Conservation (phyloP, 805 yeast species). For the Wickerhamiella australiensis region DNA sequence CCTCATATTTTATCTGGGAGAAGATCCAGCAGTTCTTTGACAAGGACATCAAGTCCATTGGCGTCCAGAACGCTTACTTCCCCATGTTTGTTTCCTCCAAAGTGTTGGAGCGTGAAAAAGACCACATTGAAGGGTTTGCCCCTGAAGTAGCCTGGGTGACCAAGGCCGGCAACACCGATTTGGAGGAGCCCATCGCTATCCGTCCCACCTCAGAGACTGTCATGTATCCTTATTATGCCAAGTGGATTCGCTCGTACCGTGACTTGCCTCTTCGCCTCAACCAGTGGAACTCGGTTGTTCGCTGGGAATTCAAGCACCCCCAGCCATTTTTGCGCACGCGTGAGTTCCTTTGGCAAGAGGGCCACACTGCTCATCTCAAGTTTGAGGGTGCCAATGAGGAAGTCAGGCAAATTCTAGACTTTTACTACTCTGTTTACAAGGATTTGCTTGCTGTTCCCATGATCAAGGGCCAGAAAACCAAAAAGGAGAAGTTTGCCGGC, state of each 20-base stretch:
- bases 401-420: constrained; percentile 74
- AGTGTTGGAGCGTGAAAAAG: constrained; percentile 94
- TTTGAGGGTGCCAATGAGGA: constrained; percentile 69
- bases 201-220: constrained; percentile 99
- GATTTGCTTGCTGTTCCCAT: constrained; percentile 96
- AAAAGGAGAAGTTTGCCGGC: constrained; percentile 97
- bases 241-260: constrained; percentile 97
- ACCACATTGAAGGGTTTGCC: constrained; percentile 97
- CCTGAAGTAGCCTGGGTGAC: constrained; percentile 99
- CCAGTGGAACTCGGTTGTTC: constrained; percentile 99
- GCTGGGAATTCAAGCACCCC: constrained; percentile 99
- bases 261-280: constrained; percentile 91
- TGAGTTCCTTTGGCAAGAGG: constrained; percentile 99
- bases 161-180: constrained; percentile 81
- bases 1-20: constrained; percentile 93
- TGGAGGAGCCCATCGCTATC: constrained; percentile 97
- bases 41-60: constrained; percentile 64
- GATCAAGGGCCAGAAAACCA: constrained; percentile 87
- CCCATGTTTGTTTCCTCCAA: constrained; percentile 94
- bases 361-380: constrained; percentile 94
- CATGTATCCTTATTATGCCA: constrained; percentile 98
- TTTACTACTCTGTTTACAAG: constrained; percentile 73
- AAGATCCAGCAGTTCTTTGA: constrained; percentile 81
- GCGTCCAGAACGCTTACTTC: constrained; percentile 91
- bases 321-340: constrained; percentile 98